phyloP scores from a whole-genome alignment of 208 protist species.

The Tritrichomonas musculus region DNA sequence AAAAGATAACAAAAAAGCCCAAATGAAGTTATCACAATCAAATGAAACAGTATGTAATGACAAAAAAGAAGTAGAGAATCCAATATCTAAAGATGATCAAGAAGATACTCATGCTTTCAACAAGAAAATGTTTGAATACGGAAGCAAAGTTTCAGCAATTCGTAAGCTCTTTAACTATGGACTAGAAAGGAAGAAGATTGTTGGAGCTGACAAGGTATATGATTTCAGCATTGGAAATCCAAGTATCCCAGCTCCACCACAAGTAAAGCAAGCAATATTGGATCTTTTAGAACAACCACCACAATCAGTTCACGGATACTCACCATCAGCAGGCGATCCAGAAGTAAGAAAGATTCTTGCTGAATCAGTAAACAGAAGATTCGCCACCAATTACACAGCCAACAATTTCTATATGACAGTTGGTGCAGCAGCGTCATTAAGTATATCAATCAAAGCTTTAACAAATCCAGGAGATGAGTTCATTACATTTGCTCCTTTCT shows the following conservation, averaged over 20 bases:
- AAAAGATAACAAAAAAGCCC: no score
- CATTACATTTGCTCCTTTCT: background rate
- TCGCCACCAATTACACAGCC: background rate
- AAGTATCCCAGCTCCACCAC: background rate
- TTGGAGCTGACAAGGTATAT: background rate
- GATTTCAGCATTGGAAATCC: constrained; percentile 19
- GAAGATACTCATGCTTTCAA: no score
- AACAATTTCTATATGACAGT: background rate
- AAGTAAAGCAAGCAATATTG: background rate
- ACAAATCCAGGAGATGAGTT: background rate
- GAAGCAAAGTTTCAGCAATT: no score
- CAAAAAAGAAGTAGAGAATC: no score
- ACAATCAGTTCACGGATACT: background rate
- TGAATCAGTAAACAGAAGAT: background rate
- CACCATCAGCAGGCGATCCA: background rate
- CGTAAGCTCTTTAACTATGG: no score
- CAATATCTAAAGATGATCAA: no score
- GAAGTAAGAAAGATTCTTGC: background rate
- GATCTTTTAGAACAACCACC: background rate
- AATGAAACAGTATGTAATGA: no score
- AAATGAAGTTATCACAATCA: no score
- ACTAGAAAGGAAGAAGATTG: no score
- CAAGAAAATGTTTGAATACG: no score
- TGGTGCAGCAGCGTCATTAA: background rate
- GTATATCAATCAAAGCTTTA: background rate